These are phyloP conservation scores for Furcasterigmium furcatum DNA, from an alignment of 2,329 filamentous ascomycete genomes.

Conservation along the genomic window DNA sequence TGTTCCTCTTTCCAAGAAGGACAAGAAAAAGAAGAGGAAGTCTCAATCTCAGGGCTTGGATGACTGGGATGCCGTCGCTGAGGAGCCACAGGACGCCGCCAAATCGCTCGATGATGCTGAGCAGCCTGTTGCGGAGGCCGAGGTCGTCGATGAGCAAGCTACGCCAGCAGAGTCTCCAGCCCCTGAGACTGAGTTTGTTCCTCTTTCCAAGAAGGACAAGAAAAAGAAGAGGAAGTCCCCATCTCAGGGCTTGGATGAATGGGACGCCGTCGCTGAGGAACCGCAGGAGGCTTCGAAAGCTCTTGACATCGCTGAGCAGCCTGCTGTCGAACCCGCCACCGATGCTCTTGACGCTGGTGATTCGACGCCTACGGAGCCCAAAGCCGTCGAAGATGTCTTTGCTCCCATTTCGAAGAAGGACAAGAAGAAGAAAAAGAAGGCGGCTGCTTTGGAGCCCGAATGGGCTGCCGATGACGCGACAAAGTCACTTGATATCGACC, in stretches of 20 bases:
- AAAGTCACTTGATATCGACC: no score
- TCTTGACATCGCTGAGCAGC: conserved; percentile 4
- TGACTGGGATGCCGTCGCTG: no score
- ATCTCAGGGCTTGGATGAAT: conserved; percentile 1
- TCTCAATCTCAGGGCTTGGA: conserved; percentile 1
- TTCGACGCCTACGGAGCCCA: no score
- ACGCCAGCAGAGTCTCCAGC: conserved; percentile 1
- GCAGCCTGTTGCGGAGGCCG: no score
- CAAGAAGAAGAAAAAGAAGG: no score
- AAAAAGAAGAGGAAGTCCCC: conserved; percentile 18
- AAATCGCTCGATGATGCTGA: neutral
- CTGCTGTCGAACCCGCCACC: no score
- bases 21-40: conserved; percentile 7
- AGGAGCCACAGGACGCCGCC: neutral
- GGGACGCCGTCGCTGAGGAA: conserved; percentile 1
- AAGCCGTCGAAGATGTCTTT: no score
- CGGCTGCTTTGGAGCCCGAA: no score
- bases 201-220: conserved; percentile 13
- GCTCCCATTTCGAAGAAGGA: no score
- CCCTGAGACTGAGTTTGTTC: conserved; percentile 1
- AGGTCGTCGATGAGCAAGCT: neutral
- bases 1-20: conserved; percentile 3
- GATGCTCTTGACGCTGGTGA: no score
- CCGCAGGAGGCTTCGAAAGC: conserved; percentile 9
- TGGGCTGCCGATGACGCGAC: no score